Evolutionary conservation across 306 rosid species (phyloP), one percentile per base, ranked within the genome.

Genomic region (Medicago arabica): DNA sequence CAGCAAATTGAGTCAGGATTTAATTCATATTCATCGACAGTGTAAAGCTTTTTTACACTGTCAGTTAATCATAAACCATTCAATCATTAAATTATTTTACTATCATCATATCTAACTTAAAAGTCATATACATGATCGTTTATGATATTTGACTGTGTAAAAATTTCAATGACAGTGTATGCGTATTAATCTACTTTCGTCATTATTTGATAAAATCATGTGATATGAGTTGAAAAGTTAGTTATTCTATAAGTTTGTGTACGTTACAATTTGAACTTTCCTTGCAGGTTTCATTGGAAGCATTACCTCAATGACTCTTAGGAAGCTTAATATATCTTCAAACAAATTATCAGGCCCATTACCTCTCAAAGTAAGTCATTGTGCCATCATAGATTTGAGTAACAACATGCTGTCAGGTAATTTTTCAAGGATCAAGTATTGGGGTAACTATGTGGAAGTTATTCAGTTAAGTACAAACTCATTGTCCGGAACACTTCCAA

Each of bases 391-490:
- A 75, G 97, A 92, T 79, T 83, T 92, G 72, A 89, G 97, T 74
- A 89, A 89, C 51, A 92, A 92, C 76, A 81, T 53, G 80, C 79
- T 92, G 38, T 88, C 86, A 1, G 96, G 93, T 49, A 69, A 88
- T 70, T 18, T 92, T 69, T 86, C 91, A 25, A 86, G 89, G 86
- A 85, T 89, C 75, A 85, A 66, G 66, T 77, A 83, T 78, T 92
- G 97, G 97, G 96, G 96, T 40, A 88, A 89, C 81, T 83, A 89
- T 82, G 86, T 89, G 7, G 91, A 92, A 83, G 87, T 88, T 57
- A 80, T 92, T 82, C 86, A 85, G 84, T 69, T 92, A 53, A 88
- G 89, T 78, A 84, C 87, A 43, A 92, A 92, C 83, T 84, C 83
- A 8, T 77, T 92, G 80, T 75, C 70, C 8, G 97, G 96, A 81